Base-by-base conservation (phyloP, 2,329 filamentous ascomycete genomes). In the Clathrospora elynae region DNA sequence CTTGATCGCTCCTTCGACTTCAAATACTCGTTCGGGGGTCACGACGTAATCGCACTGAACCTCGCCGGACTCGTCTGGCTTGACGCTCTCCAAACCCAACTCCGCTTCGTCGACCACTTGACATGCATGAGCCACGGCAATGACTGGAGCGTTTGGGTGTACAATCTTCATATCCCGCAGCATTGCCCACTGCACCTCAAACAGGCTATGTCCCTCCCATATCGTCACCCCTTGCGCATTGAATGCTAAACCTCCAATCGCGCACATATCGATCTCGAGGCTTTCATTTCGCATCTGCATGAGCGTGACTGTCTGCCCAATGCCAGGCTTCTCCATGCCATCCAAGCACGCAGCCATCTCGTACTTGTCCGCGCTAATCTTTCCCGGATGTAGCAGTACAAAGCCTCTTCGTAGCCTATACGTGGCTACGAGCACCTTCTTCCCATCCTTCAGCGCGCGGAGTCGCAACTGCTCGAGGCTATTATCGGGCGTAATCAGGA, bases 401-500 rank as follows among this genome's bases (percentile, higher is more conserved):
- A 76, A 76, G 0, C 73, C 73, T 24, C 73, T 57, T 9, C 70
- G 57, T 8, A 76, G 67, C 19, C 65, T 63, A 39, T 75, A 73
- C 11, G 73, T 75, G 1, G 71, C 73, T 1, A 73, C 64, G 2
- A 76, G 44, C 5, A 76, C 44, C 17, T 53, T 68, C 46, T 74
- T 75, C 4, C 72, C 72, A 42, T 72, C 71, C 33, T 53, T 55
- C 18, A 76, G 57, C 6, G 72, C 69, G n/a, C 55, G 54, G 16
- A 55, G 51, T 10, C 73, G 65, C 17, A 76, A 57, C 6, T 64
- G 51, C 51, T 75, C 71, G n/a, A 76, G 62, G 51, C 72, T 74
- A 44, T 74, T 75, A 49, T 76, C 73, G 2, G 72, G 68, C 4
- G 71, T 70, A 14, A 73, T 66, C 46, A 75, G 74, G 31, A 76